phyloP scores from a whole-genome alignment of 78 protist species.

The Polysphondylium violaceum region DNA sequence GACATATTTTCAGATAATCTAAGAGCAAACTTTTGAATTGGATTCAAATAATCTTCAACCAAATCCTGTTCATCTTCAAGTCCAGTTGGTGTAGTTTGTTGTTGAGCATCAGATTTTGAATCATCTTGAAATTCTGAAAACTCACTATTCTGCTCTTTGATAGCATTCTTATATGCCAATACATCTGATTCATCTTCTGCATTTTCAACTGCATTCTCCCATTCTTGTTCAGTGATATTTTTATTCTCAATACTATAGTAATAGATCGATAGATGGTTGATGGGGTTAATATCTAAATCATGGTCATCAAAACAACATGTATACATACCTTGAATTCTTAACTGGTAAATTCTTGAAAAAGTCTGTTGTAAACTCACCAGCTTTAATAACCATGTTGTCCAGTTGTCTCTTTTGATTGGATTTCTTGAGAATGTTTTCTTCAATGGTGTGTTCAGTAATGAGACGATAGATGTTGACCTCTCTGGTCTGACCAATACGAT shows the following conservation, averaged over 20 bases:
- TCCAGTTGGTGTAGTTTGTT: not conserved
- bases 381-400: slow-evolving; percentile 84
- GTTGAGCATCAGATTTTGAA: not conserved
- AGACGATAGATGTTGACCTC: slow-evolving; percentile 97
- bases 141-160: slow-evolving; percentile 55
- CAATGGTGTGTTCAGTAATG: slow-evolving; percentile 88
- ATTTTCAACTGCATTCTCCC: slow-evolving; percentile 62
- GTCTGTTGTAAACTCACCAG: slow-evolving; percentile 86
- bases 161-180: slow-evolving; percentile 45
- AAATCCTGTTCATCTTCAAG: slow-evolving; percentile 61
- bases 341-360: slow-evolving; percentile 72
- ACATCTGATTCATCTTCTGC: slow-evolving; percentile 75
- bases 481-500: slow-evolving; percentile 97
- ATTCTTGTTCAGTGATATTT: slow-evolving; percentile 37
- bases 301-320: no score
- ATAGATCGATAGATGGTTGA: slow-evolving; percentile 25
- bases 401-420: slow-evolving; percentile 91
- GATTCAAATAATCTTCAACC: slow-evolving; percentile 68
- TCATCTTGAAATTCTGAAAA: slow-evolving; percentile 66
- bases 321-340: no score
- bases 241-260: not conserved
- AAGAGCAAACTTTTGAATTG: slow-evolving; percentile 69
- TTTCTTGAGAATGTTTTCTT: slow-evolving; percentile 95
- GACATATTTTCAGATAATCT: slow-evolving; percentile 26
- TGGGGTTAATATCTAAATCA: no score